Conservation (phyloP, 2,329 filamentous ascomycete species). For the Myriosclerotinia curreyana region DNA sequence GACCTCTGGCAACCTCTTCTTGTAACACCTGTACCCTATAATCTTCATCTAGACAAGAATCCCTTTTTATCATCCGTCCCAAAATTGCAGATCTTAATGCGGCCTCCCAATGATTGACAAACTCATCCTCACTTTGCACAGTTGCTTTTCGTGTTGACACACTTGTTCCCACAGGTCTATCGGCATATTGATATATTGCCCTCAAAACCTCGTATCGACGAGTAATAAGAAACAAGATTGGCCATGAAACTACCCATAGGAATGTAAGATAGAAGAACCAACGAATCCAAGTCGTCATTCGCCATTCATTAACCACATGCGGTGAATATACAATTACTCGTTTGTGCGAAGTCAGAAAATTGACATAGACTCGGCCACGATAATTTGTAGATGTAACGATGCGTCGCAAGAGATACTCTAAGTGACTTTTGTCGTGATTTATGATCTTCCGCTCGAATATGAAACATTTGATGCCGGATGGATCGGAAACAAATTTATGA, state of each 20-base stretch:
- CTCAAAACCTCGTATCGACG: constrained; percentile 63
- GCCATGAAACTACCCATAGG: constrained; percentile 69
- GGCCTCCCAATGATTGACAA: constrained; percentile 61
- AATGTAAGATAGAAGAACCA: constrained; percentile 65
- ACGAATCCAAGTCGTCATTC: constrained; percentile 60
- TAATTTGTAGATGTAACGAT: constrained; percentile 66
- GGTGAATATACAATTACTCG: constrained; percentile 62
- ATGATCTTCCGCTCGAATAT: constrained; percentile 50
- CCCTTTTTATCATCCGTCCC: constrained; percentile 46
- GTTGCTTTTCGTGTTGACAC: constrained; percentile 25
- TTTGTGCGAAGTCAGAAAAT: constrained; percentile 57
- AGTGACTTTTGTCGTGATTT: constrained; percentile 57
- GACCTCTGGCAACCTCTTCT: constrained; percentile 29
- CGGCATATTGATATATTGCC: constrained; percentile 47
- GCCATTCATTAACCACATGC: constrained; percentile 61
- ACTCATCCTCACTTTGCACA: constrained; percentile 49
- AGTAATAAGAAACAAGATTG: constrained; percentile 64
- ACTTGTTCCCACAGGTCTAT: constrained; percentile 10
- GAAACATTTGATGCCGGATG: constrained; percentile 56
- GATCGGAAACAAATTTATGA: constrained; percentile 60
- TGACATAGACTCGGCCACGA: constrained; percentile 56
- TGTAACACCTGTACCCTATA: constrained; percentile 50
- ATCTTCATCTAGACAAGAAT: constrained; percentile 54
- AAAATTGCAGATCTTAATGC: constrained; percentile 59
- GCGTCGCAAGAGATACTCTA: constrained; percentile 51